phyloP scores from a whole-genome alignment of 2,329 filamentous ascomycete species.

The Fusarium dlaminii region DNA sequence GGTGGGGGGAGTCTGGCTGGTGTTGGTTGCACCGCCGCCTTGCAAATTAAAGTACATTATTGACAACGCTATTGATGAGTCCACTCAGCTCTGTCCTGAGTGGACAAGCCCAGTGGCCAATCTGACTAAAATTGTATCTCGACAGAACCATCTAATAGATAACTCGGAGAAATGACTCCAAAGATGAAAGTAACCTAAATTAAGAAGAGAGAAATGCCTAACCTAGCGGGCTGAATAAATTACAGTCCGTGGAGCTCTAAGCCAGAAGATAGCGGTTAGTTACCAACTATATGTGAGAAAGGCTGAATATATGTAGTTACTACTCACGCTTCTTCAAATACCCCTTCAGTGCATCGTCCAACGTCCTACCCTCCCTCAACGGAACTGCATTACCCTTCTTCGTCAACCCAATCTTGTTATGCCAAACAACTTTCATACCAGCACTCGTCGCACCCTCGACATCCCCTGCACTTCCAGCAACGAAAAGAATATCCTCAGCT shows the following conservation, averaged over 20 bases:
- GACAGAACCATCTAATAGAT: no score
- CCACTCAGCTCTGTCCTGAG: no score
- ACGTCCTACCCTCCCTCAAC: not conserved
- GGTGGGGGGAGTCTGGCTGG: no score
- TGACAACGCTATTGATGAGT: no score
- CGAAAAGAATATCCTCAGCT: constrained; percentile 46
- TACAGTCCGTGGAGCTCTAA: not conserved
- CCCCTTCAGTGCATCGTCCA: not conserved
- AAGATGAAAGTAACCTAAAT: no score
- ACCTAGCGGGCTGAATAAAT: not conserved
- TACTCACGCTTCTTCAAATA: not conserved
- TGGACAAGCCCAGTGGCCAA: no score
- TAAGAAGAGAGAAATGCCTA: no score
- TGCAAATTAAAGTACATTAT: no score
- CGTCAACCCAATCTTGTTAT: constrained; percentile 46
- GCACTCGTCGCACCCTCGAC: constrained; percentile 49
- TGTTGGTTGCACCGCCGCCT: no score
- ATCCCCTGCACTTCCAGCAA: constrained; percentile 53
- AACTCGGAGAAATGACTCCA: no score
- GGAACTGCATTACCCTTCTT: constrained; percentile 38
- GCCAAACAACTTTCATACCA: constrained; percentile 53
- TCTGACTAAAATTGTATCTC: no score
- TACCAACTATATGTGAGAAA: not conserved
- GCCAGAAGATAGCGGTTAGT: not conserved
- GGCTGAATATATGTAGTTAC: not conserved